Conservation (phyloP, 805 yeast genomes). For the Blastobotrys chiropterorum region DNA sequence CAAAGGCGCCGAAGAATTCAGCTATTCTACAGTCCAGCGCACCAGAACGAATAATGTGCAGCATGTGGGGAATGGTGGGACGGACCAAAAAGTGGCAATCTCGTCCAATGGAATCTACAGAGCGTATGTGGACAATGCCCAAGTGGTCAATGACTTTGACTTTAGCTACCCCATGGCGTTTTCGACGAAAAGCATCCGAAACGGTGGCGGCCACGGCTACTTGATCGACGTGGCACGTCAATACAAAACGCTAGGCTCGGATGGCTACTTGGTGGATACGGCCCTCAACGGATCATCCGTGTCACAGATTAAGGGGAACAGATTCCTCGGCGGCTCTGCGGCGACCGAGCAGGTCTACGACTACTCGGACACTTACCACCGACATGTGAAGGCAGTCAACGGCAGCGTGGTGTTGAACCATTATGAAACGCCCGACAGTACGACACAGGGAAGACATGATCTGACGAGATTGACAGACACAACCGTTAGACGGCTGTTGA, state of each 20-base stretch:
- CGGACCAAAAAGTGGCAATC: not conserved
- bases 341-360: not conserved
- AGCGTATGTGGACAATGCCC: not conserved
- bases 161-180: constrained; percentile 4
- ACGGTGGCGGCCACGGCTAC: not conserved
- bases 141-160: not conserved
- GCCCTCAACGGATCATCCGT: constrained; percentile 4
- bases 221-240: constrained; percentile 1
- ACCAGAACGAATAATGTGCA: not conserved
- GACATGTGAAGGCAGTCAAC: constrained; percentile 1
- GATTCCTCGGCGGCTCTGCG: not conserved
- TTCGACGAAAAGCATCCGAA: not conserved
- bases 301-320: not conserved
- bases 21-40: not conserved
- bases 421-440: not conserved
- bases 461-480: not conserved
- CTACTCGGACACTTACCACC: not conserved
- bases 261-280: not conserved
- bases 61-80: not conserved
- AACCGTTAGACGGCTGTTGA: not conserved
- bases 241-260: not conserved
- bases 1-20: not conserved
- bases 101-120: not conserved
- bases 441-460: not conserved
- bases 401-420: not conserved